Base-by-base conservation (phyloP, 2,329 filamentous ascomycete species). In the Aspergillus niger region DNA sequence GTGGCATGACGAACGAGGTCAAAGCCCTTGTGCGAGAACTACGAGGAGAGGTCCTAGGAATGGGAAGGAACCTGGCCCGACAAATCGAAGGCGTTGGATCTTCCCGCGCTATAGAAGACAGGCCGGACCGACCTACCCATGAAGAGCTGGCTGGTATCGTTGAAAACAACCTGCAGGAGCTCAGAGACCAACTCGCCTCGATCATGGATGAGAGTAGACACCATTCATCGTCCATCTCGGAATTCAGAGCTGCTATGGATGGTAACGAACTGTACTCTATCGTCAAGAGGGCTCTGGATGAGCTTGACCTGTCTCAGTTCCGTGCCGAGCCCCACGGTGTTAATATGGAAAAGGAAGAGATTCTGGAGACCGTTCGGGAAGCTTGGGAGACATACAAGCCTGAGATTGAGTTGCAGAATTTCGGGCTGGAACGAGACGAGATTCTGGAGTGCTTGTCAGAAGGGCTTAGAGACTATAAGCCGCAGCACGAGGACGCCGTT, bases 331-430 rank as follows among this genome's bases (percentile, higher is more conserved):
- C 81, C 55, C 79, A 76, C 50, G 80, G 77, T 39, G 79, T 77
- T 8, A 78, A 80, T n/a, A 77, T 91, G 50, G 89, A 87, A 68
- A 86, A 90, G 66, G 91, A 97, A 52, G 91, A 96, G 60, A 91
- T 98, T 38, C 85, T 98, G 2, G 85, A 90, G 28, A 92, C 93
- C 3, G 90, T 98, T 13, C 88, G 89, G 67, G 92, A 97, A 67
- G 94, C 93, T 1, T 96, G 92, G 87, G 94, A 97, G 72, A 91
- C 88, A 57, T 96, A 96, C 78, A 96, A 96, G 77, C 94, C 94
- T 1, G 92, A 97, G 69, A 92, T 97, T 54, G 89, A 96, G 68
- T 84, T 96, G 4, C 90, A 97, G 68, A 92, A 96, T 69, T 90
- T 96, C 63, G 94, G 93, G 2, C 81, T 98, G 1, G 94, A 97